phyloP scores from a whole-genome alignment of 345 rosid species.

The Lumnitzera littorea region DNA sequence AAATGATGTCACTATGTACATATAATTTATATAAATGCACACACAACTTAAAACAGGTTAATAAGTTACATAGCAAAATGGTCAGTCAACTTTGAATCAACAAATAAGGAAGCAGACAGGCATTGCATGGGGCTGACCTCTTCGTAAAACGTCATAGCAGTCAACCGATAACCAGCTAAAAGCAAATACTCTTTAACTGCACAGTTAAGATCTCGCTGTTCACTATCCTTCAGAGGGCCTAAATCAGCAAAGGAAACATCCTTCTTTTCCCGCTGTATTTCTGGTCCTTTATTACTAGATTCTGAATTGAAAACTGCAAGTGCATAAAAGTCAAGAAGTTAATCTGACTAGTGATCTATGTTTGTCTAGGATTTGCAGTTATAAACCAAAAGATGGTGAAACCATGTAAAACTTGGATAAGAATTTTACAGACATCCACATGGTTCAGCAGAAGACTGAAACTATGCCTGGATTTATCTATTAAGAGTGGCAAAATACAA shows the following conservation, averaged over 20 bases:
- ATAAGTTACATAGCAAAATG: neutral
- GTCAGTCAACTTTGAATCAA: neutral
- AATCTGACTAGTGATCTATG: neutral
- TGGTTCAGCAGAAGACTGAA: no score
- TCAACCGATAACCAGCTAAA: conserved; percentile 86
- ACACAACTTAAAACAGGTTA: no score
- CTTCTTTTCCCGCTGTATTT: conserved; percentile 44
- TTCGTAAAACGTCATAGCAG: conserved; percentile 96
- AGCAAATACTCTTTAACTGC: conserved; percentile 94
- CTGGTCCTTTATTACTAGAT: conserved; percentile 33
- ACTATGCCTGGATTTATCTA: no score
- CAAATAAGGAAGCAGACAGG: neutral
- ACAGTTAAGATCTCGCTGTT: conserved; percentile 84
- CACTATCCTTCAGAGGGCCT: conserved; percentile 79
- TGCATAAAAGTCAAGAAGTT: conserved; percentile 10
- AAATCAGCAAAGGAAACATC: conserved; percentile 53
- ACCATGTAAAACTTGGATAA: no score
- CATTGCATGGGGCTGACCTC: conserved; percentile 45
- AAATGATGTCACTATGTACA: no score
- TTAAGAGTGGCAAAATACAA: no score
- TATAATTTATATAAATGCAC: no score
- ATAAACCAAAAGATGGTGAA: no score
- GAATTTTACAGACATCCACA: no score
- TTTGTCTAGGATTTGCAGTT: neutral
- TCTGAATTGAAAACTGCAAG: conserved; percentile 45